Conservation (phyloP, 2,329 filamentous ascomycete genomes). For the Lasiodiplodia sp. region DNA sequence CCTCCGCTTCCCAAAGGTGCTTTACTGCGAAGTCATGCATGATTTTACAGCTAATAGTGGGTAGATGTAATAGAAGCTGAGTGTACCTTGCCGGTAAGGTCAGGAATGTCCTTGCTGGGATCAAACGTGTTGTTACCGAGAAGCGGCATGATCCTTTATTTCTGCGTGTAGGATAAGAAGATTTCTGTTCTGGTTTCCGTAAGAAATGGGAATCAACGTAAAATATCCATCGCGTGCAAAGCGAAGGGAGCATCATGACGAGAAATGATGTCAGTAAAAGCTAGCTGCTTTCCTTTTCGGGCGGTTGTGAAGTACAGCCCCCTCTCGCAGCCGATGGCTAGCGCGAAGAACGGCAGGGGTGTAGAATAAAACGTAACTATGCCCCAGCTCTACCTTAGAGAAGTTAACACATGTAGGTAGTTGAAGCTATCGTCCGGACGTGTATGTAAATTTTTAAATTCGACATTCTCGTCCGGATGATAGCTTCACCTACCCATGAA, state of each 20-base stretch:
- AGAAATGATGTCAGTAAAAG: slow-evolving; percentile 19
- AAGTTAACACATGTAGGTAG: too few relatives aligned
- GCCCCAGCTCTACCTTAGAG: too few relatives aligned
- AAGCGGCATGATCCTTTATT: not conserved
- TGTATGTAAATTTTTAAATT: too few relatives aligned
- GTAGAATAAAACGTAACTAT: too few relatives aligned
- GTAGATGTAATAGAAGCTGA: not conserved
- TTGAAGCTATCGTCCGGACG: too few relatives aligned
- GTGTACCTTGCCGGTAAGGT: slow-evolving; percentile 48
- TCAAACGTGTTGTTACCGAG: slow-evolving; percentile 47
- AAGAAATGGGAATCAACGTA: not conserved
- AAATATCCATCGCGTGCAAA: not conserved
- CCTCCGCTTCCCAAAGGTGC: not conserved
- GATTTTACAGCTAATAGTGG: not conserved
- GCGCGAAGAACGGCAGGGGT: too few relatives aligned
- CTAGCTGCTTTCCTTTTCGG: slow-evolving; percentile 16
- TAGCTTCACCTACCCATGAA: too few relatives aligned
- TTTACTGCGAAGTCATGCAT: not conserved
- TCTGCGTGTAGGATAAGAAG: not conserved
- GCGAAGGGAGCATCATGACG: slow-evolving; percentile 13
- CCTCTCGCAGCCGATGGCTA: too few relatives aligned
- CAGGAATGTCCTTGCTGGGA: slow-evolving; percentile 50
- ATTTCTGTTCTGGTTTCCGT: not conserved
- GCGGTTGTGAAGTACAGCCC: slow-evolving; percentile 3
- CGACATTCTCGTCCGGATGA: too few relatives aligned